These are phyloP conservation scores for Aspergillus sp. DNA, from an alignment of 2,329 filamentous ascomycete species.

Conservation along the genomic window DNA sequence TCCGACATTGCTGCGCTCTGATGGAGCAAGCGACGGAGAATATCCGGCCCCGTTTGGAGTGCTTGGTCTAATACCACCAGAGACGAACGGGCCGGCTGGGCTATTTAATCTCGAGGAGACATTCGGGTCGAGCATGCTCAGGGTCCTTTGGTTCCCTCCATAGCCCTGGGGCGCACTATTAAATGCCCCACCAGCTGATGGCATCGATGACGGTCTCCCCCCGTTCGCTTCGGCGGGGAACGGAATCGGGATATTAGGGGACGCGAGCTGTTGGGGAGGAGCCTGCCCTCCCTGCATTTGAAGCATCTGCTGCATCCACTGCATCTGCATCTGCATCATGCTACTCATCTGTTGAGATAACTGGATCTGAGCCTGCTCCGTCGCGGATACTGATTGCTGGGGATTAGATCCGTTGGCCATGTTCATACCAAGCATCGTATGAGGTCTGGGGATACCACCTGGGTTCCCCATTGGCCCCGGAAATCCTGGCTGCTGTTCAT, in stretches of 20 bases:
- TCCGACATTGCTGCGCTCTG: slow-evolving; percentile 91
- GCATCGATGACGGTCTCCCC: slow-evolving; percentile 52
- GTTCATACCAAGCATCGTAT: slow-evolving; percentile 36
- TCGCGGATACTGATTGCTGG: slow-evolving; percentile 51
- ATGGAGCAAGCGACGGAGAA: slow-evolving; percentile 88
- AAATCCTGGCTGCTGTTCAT: slow-evolving; percentile 35
- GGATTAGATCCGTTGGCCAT: slow-evolving; percentile 20
- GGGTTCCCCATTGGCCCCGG: slow-evolving; percentile 26
- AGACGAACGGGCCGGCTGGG: slow-evolving; percentile 35
- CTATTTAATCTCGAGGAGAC: slow-evolving; percentile 39
- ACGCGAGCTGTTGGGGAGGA: slow-evolving; percentile 29
- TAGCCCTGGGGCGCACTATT: slow-evolving; percentile 18
- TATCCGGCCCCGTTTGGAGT: slow-evolving; percentile 54
- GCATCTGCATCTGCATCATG: slow-evolving; percentile 93
- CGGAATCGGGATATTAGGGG: slow-evolving; percentile 28
- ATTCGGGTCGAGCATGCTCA: slow-evolving; percentile 79
- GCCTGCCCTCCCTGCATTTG: slow-evolving; percentile 60
- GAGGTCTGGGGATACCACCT: slow-evolving; percentile 36
- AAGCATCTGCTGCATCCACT: slow-evolving; percentile 74
- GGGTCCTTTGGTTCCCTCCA: slow-evolving; percentile 58
- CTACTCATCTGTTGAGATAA: slow-evolving; percentile 82
- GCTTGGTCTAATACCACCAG: slow-evolving; percentile 26
- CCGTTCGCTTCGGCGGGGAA: slow-evolving; percentile 28
- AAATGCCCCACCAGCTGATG: slow-evolving; percentile 28
- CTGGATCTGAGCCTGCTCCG: slow-evolving; percentile 73